Evolutionary conservation across 2,329 filamentous ascomycete genomes (phyloP).

Genomic region (Scedosporium aurantiacum): DNA sequence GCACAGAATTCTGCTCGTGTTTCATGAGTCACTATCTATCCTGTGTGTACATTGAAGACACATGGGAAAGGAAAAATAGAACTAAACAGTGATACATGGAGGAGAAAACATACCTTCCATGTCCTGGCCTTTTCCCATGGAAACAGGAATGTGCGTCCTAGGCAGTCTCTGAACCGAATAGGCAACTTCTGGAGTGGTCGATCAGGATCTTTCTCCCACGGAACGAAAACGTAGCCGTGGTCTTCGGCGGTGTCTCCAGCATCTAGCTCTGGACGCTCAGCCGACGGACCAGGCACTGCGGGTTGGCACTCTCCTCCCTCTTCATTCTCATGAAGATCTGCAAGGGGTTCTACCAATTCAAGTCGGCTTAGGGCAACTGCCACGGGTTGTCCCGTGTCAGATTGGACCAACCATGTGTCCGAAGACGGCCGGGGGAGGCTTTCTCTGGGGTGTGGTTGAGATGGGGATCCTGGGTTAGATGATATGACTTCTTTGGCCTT

Average conservation of each 20-base stretch:
- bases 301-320: neutral
- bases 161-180: constrained; percentile 10
- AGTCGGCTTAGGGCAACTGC: neutral
- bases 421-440: neutral
- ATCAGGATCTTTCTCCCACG: constrained; percentile 8
- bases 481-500: neutral
- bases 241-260: neutral
- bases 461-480: neutral
- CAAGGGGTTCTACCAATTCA: neutral
- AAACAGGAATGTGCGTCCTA: constrained; percentile 8
- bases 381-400: neutral
- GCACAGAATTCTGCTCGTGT: neutral
- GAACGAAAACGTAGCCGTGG: neutral
- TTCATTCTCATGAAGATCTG: neutral
- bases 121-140: constrained; percentile 11
- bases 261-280: neutral
- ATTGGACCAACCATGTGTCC: neutral
- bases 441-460: neutral
- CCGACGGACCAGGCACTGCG: neutral
- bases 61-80: no score
- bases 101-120: constrained; percentile 9
- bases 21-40: no score
- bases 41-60: no score
- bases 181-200: constrained; percentile 10
- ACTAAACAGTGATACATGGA: neutral